Percentiles rank a stretch among this genome's conserved stretches.
Evolutionary conservation across 768 basidiomycete genomes (phyloP).

Genomic region (Calocybe gangraenosa): DNA sequence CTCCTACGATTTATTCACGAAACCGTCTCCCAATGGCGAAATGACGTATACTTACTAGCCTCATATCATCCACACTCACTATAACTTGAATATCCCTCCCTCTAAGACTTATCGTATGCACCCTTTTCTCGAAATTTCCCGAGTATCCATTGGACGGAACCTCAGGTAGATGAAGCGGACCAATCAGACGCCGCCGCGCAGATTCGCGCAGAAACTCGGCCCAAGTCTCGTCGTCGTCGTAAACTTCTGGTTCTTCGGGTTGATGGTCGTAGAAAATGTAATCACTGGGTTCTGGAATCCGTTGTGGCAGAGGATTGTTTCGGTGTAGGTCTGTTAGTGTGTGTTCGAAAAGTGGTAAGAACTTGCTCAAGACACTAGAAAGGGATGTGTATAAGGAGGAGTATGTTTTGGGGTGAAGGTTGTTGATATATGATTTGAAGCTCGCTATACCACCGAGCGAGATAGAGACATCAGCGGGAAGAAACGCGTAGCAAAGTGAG

Average conservation of each 20-base stretch:
- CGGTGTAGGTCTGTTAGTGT: slow-evolving; percentile 48
- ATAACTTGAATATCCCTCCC: slow-evolving; percentile 40
- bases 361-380: slow-evolving; percentile 26
- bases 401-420: slow-evolving; percentile 34
- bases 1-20: slow-evolving; percentile 18
- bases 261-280: slow-evolving; percentile 45
- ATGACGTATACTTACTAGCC: slow-evolving; percentile 29
- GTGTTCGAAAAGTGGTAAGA: slow-evolving; percentile 49
- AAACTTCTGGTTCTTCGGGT: slow-evolving; percentile 43
- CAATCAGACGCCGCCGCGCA: slow-evolving; percentile 36
- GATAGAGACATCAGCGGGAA: slow-evolving; percentile 42
- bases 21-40: not conserved
- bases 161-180: slow-evolving; percentile 44
- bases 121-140: slow-evolving; percentile 41
- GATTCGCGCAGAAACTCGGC: slow-evolving; percentile 35
- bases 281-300: slow-evolving; percentile 36
- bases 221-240: slow-evolving; percentile 48
- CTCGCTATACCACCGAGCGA: slow-evolving; percentile 23
- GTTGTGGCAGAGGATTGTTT: slow-evolving; percentile 38
- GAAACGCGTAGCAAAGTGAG: slow-evolving; percentile 33
- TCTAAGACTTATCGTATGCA: slow-evolving; percentile 31
- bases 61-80: slow-evolving; percentile 34
- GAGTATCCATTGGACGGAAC: slow-evolving; percentile 37
- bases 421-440: slow-evolving; percentile 52
- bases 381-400: slow-evolving; percentile 26